phyloP scores from a whole-genome alignment of 768 basidiomycete genomes.

The Kwoniella pini region DNA sequence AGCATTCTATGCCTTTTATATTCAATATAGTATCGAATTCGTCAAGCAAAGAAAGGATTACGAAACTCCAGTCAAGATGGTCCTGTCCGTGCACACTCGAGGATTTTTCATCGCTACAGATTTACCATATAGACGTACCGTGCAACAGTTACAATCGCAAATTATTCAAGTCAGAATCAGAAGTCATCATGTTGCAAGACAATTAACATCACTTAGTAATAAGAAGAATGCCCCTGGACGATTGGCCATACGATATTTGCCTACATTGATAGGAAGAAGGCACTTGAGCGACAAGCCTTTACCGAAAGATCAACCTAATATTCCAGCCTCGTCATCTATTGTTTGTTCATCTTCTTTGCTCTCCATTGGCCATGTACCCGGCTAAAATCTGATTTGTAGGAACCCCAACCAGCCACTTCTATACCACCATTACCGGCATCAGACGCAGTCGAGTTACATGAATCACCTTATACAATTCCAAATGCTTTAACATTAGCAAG shows the following conservation, averaged over 20 bases:
- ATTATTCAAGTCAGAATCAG: slow-evolving; percentile 19
- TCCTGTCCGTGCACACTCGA: slow-evolving; percentile 4
- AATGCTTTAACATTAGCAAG: slow-evolving; percentile 85
- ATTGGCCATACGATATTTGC: background rate
- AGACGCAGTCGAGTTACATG: slow-evolving; percentile 37
- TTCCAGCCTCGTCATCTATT: slow-evolving; percentile 12
- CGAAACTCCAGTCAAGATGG: background rate
- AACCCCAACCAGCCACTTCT: slow-evolving; percentile 6
- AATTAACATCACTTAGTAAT: slow-evolving; percentile 3
- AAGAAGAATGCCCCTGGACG: background rate
- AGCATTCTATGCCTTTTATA: too few species aligned
- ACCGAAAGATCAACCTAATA: slow-evolving; percentile 1
- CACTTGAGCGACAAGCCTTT: slow-evolving; percentile 6
- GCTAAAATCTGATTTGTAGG: background rate
- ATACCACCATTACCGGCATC: slow-evolving; percentile 18
- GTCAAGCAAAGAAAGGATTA: background rate
- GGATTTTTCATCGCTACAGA: slow-evolving; percentile 10
- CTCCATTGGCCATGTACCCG: background rate
- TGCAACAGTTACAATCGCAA: slow-evolving; percentile 15
- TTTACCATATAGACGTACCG: slow-evolving; percentile 15
- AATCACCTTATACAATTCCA: slow-evolving; percentile 75
- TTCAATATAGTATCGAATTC: background rate
- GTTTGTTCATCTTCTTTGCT: background rate
- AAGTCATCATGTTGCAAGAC: slow-evolving; percentile 14
- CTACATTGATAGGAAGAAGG: background rate